phyloP scores from a whole-genome alignment of 176 grass and related monocot genomes.

The Musa beccarii region DNA sequence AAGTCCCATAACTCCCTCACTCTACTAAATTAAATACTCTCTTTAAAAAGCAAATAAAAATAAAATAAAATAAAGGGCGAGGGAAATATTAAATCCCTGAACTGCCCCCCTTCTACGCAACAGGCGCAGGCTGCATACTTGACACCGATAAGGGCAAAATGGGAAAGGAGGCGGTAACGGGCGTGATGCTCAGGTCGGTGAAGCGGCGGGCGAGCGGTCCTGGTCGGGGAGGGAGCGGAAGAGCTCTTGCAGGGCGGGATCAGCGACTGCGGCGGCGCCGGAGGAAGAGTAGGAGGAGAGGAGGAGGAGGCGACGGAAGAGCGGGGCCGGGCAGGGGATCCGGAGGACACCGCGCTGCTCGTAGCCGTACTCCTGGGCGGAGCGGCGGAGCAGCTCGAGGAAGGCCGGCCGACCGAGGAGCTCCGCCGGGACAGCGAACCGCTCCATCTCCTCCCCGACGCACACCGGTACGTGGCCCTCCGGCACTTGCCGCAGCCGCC shows the following conservation, averaged over 20 bases:
- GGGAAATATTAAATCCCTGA: not conserved
- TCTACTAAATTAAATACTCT: not conserved
- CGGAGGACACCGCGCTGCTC: constrained; percentile 18
- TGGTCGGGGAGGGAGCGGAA: not conserved
- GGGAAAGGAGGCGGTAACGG: not conserved
- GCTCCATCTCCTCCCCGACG: constrained; percentile 25
- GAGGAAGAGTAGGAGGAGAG: not conserved
- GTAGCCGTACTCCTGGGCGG: constrained; percentile 25
- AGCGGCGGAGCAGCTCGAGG: constrained; percentile 15
- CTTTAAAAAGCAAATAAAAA: not conserved
- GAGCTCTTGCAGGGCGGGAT: constrained; percentile 13
- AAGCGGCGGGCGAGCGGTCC: not conserved
- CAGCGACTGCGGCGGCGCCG: not conserved
- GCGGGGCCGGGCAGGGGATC: constrained; percentile 7
- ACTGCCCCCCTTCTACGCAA: not conserved
- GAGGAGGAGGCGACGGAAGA: constrained; percentile 19
- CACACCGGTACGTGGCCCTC: constrained; percentile 15
- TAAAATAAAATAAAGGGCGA: not conserved
- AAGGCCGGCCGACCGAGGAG: constrained; percentile 13
- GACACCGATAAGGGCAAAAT: not conserved
- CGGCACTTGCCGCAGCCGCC: constrained; percentile 2
- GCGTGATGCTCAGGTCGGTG: not conserved
- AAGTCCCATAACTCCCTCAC: not conserved
- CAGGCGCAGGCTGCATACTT: not conserved
- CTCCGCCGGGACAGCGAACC: constrained; percentile 21